Base-by-base conservation (phyloP, 257 asterid species). In the Solanum pennellii region DNA sequence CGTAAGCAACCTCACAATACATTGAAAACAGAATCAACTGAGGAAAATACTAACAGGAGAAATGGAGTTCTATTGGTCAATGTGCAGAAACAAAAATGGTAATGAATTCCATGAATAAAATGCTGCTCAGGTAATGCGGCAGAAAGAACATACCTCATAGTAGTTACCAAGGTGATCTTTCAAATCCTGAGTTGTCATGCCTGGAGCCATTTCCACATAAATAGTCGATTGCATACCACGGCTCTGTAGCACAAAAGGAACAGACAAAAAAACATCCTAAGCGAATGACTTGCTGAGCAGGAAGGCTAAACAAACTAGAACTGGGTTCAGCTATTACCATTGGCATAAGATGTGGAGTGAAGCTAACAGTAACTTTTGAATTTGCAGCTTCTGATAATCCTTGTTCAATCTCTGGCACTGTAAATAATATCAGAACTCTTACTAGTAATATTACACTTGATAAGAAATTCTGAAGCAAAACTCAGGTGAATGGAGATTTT, bases 351-450 rank as follows among this genome's bases (percentile, higher is more conserved):
- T 97, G 98, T 71, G 99, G 99, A 83, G 98, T 97, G 93, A 97
- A 97, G 94, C 99, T 97, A 83, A 97, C 95, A 9, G 97, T 97
- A 89, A 97, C 99, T 93, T 92, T 89, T 60, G 95, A 92, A 79
- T 92, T 94, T 25, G 93, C 92, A 33, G 94, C 98, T 90, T 94
- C 97, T 35, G 99, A 94, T 87, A 95, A 89, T 83, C 98, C 99
- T 93, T 97, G 99, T 92, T 97, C 98, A 80, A 96, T 96, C 93
- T 96, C 98, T n/a, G 99, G 99, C 89, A 94, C 98, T 96, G 94
- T 33, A 90, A 86, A 65, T 74, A 49, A 83, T 83, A 71, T 52
- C 45, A 88, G 68, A 87, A 56, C 13, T 37, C 44, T 62, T 49
- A 45, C 77, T 25, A 47, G 69, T 49, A 82, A 31, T 21, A 82